These are phyloP conservation scores for Huntiella bhutanensis DNA, from an alignment of 2,329 filamentous ascomycete genomes.

Conservation along the genomic window DNA sequence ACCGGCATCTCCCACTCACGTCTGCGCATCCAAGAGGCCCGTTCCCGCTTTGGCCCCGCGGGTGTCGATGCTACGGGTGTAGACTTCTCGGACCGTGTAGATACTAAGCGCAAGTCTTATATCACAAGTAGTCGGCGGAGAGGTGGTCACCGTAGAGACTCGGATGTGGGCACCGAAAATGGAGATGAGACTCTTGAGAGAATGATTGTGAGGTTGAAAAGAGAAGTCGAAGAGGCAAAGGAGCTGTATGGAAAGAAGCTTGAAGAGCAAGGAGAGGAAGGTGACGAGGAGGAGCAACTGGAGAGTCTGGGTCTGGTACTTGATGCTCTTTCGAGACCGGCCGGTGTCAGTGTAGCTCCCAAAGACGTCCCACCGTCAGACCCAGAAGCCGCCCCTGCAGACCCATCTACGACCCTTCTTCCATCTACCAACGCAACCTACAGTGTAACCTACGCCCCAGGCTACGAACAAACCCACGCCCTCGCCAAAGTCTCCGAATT, in stretches of 20 bases:
- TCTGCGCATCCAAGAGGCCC: constrained; percentile 60
- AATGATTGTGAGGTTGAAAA: constrained; percentile 62
- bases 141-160: constrained; percentile 43
- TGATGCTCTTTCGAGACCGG: constrained; percentile 37
- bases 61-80: constrained; percentile 58
- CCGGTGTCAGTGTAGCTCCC: constrained; percentile 10
- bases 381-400: background rate
- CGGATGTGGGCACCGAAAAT: constrained; percentile 58
- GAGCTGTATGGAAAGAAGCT: constrained; percentile 38
- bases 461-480: constrained; percentile 48
- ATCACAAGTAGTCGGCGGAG: constrained; percentile 50
- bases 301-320: constrained; percentile 52
- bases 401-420: background rate
- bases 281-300: constrained; percentile 30
- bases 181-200: constrained; percentile 50
- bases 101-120: constrained; percentile 68
- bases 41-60: constrained; percentile 57
- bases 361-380: background rate
- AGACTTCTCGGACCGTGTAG: constrained; percentile 80
- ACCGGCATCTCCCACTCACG: constrained; percentile 57
- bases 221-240: constrained; percentile 63
- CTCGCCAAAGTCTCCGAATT: constrained; percentile 74
- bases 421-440: constrained; percentile 29
- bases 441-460: constrained; percentile 44
- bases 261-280: constrained; percentile 23